phyloP scores from a whole-genome alignment of 2,329 filamentous ascomycete species.

The Alternaria triticimaculans region DNA sequence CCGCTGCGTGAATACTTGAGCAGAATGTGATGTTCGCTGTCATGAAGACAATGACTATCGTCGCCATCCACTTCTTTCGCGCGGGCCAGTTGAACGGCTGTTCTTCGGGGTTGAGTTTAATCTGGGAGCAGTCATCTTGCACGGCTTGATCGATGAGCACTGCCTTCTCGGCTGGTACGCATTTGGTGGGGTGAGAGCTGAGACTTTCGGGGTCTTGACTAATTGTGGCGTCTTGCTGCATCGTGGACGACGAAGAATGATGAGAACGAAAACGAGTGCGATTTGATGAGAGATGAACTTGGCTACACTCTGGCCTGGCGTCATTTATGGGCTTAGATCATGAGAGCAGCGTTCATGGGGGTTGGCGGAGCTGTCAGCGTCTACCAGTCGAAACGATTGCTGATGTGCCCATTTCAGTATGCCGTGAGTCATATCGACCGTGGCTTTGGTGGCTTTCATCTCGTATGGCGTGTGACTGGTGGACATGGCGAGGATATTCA shows the following conservation, averaged over 20 bases:
- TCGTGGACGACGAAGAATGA: not conserved
- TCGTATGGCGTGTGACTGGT: too few relatives aligned
- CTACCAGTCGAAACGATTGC: too few relatives aligned
- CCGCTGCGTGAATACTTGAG: not conserved
- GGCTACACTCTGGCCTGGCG: too few relatives aligned
- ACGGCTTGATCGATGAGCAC: not conserved
- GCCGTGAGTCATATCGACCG: too few relatives aligned
- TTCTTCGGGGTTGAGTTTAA: not conserved
- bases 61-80: not conserved
- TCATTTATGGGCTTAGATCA: too few relatives aligned
- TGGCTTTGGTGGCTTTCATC: too few relatives aligned
- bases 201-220: not conserved
- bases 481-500: too few relatives aligned
- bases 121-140: not conserved
- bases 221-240: not conserved
- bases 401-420: too few relatives aligned
- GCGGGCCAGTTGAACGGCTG: not conserved
- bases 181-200: rapidly evolving
- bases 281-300: too few relatives aligned
- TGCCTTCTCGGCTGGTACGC: not conserved
- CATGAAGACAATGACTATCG: not conserved
- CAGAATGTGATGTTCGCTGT: not conserved
- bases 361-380: too few relatives aligned
- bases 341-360: too few relatives aligned
- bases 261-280: too few relatives aligned